phyloP scores from a whole-genome alignment of 495 filamentous ascomycete species.

The Neurospora tetrasperma region DNA sequence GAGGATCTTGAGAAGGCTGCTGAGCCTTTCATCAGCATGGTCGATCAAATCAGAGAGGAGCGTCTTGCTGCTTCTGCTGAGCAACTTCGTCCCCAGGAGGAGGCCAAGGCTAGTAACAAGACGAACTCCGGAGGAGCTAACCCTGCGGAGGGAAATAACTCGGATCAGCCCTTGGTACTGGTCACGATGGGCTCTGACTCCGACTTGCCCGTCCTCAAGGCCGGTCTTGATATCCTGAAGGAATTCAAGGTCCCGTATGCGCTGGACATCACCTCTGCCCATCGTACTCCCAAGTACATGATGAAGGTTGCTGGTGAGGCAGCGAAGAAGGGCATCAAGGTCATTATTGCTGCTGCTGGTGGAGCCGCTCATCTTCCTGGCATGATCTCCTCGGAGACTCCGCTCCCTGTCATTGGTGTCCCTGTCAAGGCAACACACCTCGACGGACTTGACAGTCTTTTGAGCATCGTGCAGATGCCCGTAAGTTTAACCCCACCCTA shows the following conservation, averaged over 20 bases:
- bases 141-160: background rate
- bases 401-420: conserved; percentile 87
- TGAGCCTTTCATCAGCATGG: conserved; percentile 50
- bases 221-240: conserved; percentile 65
- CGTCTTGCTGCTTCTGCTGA: conserved; percentile 26
- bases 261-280: conserved; percentile 83
- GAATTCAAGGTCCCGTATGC: conserved; percentile 67
- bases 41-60: conserved; percentile 55
- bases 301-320: conserved; percentile 61
- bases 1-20: conserved; percentile 62
- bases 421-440: conserved; percentile 79
- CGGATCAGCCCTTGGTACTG: conserved; percentile 49
- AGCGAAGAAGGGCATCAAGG: conserved; percentile 60
- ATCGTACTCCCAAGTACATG: conserved; percentile 83
- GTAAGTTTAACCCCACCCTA: conserved; percentile 13
- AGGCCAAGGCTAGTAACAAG: background rate
- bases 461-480: conserved; percentile 93
- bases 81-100: conserved; percentile 17
- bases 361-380: conserved; percentile 88
- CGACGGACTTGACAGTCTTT: conserved; percentile 81
- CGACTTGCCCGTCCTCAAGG: conserved; percentile 69
- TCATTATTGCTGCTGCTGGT: conserved; percentile 91
- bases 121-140: conserved; percentile 2
- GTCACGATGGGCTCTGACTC: conserved; percentile 96
- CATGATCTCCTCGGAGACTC: conserved; percentile 78